phyloP scores from a whole-genome alignment of 495 filamentous ascomycete genomes.

The Aspergillus avenaceus region DNA sequence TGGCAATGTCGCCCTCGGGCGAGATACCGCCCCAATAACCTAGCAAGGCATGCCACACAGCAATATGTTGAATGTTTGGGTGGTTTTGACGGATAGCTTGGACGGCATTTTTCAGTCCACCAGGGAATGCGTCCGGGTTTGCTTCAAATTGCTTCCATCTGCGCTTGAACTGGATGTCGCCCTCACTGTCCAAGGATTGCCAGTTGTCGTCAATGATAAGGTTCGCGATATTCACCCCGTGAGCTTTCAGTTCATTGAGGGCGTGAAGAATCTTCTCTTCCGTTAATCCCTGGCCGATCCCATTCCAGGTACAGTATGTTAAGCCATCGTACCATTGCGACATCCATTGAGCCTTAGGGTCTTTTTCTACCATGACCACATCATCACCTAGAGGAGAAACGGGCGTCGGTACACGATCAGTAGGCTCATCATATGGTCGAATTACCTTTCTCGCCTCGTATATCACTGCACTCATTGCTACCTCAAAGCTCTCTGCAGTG shows the following conservation, averaged over 20 bases:
- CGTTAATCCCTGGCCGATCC: slow-evolving; percentile 73
- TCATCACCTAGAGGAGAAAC: slow-evolving; percentile 37
- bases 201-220: slow-evolving; percentile 97
- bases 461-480: slow-evolving; percentile 73
- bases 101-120: slow-evolving; percentile 67
- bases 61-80: slow-evolving; percentile 74
- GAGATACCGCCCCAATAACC: slow-evolving; percentile 94
- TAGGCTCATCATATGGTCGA: slow-evolving; percentile 21
- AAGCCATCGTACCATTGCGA: slow-evolving; percentile 87
- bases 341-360: slow-evolving; percentile 63
- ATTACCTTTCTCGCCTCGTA: slow-evolving; percentile 78
- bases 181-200: slow-evolving; percentile 70
- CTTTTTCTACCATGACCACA: slow-evolving; percentile 38
- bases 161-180: slow-evolving; percentile 45
- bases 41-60: slow-evolving; percentile 93
- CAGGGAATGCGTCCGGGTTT: slow-evolving; percentile 72
- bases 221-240: slow-evolving; percentile 71
- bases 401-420: slow-evolving; percentile 11
- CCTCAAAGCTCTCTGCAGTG: slow-evolving; percentile 70
- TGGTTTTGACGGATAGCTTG: slow-evolving; percentile 63
- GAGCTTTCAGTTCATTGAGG: slow-evolving; percentile 62
- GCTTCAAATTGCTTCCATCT: slow-evolving; percentile 77
- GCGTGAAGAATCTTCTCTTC: slow-evolving; percentile 76
- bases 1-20: slow-evolving; percentile 63
- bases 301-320: slow-evolving; percentile 89